Percentiles rank a stretch among this genome's conserved stretches.
These are phyloP conservation scores for Neurospora sp. DNA, from an alignment of 495 filamentous ascomycete genomes.

Conservation along the genomic window DNA sequence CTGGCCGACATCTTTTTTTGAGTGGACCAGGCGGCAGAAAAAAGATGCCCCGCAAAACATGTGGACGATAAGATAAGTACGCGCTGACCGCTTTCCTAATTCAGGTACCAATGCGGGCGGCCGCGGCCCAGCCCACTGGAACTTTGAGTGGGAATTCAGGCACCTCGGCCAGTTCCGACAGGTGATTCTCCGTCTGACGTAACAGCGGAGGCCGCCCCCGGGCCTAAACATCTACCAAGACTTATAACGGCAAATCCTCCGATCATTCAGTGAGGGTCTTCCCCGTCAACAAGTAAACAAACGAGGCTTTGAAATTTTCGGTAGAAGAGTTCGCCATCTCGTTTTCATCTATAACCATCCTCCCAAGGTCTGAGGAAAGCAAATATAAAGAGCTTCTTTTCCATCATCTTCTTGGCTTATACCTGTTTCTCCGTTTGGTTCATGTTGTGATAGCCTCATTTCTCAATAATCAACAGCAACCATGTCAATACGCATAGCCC, in stretches of 20 bases:
- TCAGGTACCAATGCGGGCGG: not conserved
- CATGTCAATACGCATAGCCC: conserved; percentile 71
- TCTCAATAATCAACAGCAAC: conserved; percentile 37
- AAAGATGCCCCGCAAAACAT: conserved; percentile 16
- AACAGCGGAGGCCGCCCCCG: not conserved
- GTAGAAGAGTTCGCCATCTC: not conserved
- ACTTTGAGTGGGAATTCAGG: not conserved
- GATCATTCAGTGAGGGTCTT: not conserved
- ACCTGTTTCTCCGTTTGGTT: not conserved
- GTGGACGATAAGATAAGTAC: conserved; percentile 15
- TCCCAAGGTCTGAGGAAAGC: not conserved
- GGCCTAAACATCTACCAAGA: not conserved
- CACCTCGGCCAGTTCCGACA: not conserved
- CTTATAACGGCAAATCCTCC: not conserved
- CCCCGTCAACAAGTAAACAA: not conserved
- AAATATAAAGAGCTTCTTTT: not conserved
- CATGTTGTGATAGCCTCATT: not conserved
- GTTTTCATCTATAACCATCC: not conserved
- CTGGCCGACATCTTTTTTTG: conserved; percentile 12
- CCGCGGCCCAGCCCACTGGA: not conserved
- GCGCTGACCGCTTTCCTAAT: not conserved
- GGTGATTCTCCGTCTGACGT: not conserved
- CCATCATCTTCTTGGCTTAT: not conserved
- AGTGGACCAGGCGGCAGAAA: conserved; percentile 14
- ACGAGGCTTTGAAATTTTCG: not conserved